These are phyloP conservation scores for Phytophthora constricta DNA, from an alignment of 352 stramenopile genomes.

Conservation along the genomic window DNA sequence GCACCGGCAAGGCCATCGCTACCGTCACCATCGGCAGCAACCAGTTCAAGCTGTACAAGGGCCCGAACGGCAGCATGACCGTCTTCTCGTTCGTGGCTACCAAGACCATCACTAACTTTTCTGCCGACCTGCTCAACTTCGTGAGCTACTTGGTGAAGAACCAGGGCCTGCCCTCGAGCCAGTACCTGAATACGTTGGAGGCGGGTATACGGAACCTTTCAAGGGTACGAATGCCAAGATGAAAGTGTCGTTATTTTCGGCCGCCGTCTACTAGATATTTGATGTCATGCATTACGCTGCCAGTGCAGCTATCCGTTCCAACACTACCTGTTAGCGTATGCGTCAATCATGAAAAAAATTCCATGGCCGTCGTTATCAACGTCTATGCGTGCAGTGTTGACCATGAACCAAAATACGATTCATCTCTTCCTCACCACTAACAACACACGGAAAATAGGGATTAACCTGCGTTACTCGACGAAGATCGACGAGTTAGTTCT, in stretches of 20 bases:
- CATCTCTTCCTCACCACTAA: too few relatives aligned
- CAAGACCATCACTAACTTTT: constrained; percentile 30
- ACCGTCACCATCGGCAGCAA: constrained; percentile 25
- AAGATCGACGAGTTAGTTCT: constrained; percentile 1
- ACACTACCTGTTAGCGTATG: too few relatives aligned
- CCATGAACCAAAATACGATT: too few relatives aligned
- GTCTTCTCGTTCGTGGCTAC: constrained; percentile 43
- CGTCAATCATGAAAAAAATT: too few relatives aligned
- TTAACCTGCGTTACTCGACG: too few relatives aligned
- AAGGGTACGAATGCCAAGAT: constrained; percentile 31
- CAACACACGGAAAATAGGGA: too few relatives aligned
- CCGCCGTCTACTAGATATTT: constrained; percentile 13
- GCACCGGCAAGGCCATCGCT: constrained; percentile 34
- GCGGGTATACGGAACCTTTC: constrained; percentile 39
- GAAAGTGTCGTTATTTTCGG: constrained; percentile 29
- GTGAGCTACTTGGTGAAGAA: constrained; percentile 32
- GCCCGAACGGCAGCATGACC: constrained; percentile 36
- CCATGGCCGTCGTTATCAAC: too few relatives aligned
- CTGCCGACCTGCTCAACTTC: constrained; percentile 32
- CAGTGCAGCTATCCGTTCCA: too few relatives aligned
- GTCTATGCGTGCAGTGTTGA: too few relatives aligned
- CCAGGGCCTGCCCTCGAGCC: constrained; percentile 25
- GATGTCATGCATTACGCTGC: background rate
- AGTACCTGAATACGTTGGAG: constrained; percentile 39
- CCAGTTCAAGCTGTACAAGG: constrained; percentile 37